These are phyloP conservation scores for Colletotrichum echinochloae DNA, from an alignment of 2,329 filamentous ascomycete genomes.

Conservation along the genomic window DNA sequence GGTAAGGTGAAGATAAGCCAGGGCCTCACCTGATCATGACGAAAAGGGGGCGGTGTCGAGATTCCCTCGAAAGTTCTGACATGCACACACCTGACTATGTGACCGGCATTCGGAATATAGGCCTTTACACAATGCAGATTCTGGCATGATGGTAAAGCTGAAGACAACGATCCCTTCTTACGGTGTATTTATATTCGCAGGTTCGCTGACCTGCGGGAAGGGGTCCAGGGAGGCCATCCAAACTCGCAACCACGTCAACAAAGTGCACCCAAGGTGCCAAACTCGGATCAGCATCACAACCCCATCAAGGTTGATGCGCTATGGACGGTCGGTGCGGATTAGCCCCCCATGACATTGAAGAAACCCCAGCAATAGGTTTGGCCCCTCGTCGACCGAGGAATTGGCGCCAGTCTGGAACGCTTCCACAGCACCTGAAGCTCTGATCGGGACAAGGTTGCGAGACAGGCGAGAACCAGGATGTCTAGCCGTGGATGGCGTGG, in stretches of 20 bases:
- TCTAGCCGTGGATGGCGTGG: not conserved
- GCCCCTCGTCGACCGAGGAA: no score
- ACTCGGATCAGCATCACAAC: not conserved
- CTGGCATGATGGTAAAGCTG: not conserved
- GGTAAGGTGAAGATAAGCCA: not conserved
- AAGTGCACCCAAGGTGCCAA: not conserved
- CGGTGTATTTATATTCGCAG: not conserved
- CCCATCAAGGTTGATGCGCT: slow-evolving; percentile 5
- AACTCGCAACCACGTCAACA: not conserved
- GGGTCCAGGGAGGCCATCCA: not conserved
- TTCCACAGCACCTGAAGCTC: not conserved
- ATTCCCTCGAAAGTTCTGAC: not conserved
- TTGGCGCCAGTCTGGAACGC: not conserved
- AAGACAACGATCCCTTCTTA: not conserved
- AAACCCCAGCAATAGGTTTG: not conserved
- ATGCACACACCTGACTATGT: not conserved
- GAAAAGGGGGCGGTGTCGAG: not conserved
- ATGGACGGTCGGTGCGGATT: not conserved
- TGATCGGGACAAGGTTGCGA: not conserved
- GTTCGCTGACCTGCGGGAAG: not conserved
- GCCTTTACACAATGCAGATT: not conserved
- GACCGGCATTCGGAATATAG: no score
- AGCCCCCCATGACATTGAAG: not conserved
- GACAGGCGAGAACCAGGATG: not conserved
- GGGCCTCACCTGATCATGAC: not conserved